Base-by-base conservation (phyloP, 192 early-diverging fungal genomes). In the Spinellus fusiger region DNA sequence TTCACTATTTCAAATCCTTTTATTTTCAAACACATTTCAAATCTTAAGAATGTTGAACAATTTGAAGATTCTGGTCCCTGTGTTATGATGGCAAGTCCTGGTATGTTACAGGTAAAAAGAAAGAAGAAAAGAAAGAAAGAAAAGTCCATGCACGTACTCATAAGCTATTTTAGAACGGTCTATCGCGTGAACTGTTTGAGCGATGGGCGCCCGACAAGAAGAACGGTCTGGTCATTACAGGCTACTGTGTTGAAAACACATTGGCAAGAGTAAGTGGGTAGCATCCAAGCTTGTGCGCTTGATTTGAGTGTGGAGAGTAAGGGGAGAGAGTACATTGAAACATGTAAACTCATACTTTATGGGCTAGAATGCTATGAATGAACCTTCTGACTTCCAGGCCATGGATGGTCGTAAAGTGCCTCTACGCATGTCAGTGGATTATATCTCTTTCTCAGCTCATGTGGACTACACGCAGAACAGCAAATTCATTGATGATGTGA, bases 51-150 rank as follows among this genome's bases (percentile, higher is more conserved):
- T 61, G 84, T 92, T 59, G 78, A 83, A 9, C 82, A 89, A 49
- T 95, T 98, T 69, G 95, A 96, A 47, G 96, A 99, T 64, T 77
- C 84, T 2, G 95, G 96, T 0, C 94, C 96, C 9, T 99, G 96
- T 79, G 94, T 99, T 16, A 96, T 99, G 86, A 89, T 99, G 87
- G 95, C 95, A 26, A 90, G 86, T 79, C 96, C 96, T 0, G 96
- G 95, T 18, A 98, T 99, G 95, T 74, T 99, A 48, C 96, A 98
- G 77, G 86, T 80, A 64, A 44, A 49, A 37, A 26, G 23, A 3
- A 29, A 3, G 3, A 10, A 33, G 5, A 34, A 16, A 4, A 33
- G 38, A 48, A 56, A 33, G 22, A 33, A n/a, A n/a, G n/a, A 20
- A n/a, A 56, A 56, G 28, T 33, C n/a, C 26, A n/a, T 34, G 22